A percentile compares a stretch with the other conserved stretches of the same genome.
phyloP scores from a whole-genome alignment of 2,329 filamentous ascomycete genomes.

The Mycocentrospora acerina region DNA sequence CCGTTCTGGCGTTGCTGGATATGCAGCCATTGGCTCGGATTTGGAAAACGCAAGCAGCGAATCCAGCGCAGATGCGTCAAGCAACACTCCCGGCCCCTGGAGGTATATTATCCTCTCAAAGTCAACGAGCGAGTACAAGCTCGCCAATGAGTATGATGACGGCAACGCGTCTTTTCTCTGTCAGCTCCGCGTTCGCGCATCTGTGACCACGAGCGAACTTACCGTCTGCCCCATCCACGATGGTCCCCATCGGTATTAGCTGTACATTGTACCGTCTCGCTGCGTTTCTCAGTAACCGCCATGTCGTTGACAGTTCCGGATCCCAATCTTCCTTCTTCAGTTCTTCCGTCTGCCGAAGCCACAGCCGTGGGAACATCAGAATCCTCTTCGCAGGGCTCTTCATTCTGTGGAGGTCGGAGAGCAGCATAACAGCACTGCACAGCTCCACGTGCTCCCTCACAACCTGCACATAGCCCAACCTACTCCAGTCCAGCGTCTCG shows the following conservation, averaged over 20 bases:
- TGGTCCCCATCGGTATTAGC: constrained; percentile 46
- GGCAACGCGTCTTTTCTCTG: constrained; percentile 25
- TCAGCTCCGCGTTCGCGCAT: too few species aligned
- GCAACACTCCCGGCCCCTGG: constrained; percentile 47
- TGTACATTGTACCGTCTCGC: constrained; percentile 49
- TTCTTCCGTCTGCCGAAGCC: constrained; percentile 27
- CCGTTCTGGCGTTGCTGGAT: constrained; percentile 33
- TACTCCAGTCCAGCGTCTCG: constrained; percentile 47
- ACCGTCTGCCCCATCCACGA: constrained; percentile 39
- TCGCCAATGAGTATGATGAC: constrained; percentile 48
- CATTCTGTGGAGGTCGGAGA: constrained; percentile 48
- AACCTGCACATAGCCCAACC: constrained; percentile 51
- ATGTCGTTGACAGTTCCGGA: constrained; percentile 47
- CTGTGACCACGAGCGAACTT: constrained; percentile 2
- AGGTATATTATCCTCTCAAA: constrained; percentile 50
- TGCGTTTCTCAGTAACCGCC: constrained; percentile 48
- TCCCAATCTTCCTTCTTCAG: constrained; percentile 41
- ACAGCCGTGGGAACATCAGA: constrained; percentile 48
- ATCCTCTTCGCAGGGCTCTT: constrained; percentile 49
- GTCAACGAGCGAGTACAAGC: constrained; percentile 46
- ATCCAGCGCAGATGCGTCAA: constrained; percentile 51
- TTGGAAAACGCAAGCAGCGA: constrained; percentile 45
- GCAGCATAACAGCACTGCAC: constrained; percentile 54
- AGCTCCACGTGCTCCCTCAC: constrained; percentile 48
- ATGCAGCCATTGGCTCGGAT: constrained; percentile 38